phyloP scores from a whole-genome alignment of 768 basidiomycete species.

The Boletellus emodensis region DNA sequence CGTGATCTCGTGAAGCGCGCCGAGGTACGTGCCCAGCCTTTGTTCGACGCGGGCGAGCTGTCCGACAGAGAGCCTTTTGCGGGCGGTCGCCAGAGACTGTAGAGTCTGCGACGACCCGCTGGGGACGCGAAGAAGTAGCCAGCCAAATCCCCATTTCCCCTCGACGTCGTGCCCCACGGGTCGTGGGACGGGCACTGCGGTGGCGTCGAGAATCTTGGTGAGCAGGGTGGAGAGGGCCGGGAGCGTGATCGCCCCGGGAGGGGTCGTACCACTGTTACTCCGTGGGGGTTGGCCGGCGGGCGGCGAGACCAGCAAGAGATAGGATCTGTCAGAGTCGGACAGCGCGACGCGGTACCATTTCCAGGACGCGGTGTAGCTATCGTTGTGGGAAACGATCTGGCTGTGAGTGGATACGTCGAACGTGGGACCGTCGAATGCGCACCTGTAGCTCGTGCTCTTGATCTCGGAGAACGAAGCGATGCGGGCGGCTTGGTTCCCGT shows the following conservation, averaged over 20 bases:
- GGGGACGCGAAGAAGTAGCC: conserved; percentile 33
- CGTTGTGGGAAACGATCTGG: not conserved
- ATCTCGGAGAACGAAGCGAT: conserved; percentile 22
- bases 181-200: conserved; percentile 48
- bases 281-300: not conserved
- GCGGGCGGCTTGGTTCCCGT: conserved; percentile 9
- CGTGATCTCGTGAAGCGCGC: conserved; percentile 63
- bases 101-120: conserved; percentile 31
- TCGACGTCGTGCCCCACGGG: conserved; percentile 43
- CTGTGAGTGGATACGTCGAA: not conserved
- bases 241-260: conserved; percentile 25
- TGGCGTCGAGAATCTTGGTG: conserved; percentile 38
- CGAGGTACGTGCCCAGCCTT: conserved; percentile 57
- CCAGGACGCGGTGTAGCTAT: conserved; percentile 26
- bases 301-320: conserved; percentile 27
- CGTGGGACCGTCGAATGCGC: not conserved
- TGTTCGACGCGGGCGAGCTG: conserved; percentile 51
- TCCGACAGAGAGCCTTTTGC: conserved; percentile 31
- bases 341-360: conserved; percentile 29
- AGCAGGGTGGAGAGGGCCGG: conserved; percentile 38
- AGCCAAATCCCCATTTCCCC: conserved; percentile 21
- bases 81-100: conserved; percentile 35
- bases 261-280: too few relatives aligned
- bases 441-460: conserved; percentile 31
- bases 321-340: conserved; percentile 18